phyloP scores from a whole-genome alignment of 2,329 filamentous ascomycete genomes.

The Tolypocladium endophyticum region DNA sequence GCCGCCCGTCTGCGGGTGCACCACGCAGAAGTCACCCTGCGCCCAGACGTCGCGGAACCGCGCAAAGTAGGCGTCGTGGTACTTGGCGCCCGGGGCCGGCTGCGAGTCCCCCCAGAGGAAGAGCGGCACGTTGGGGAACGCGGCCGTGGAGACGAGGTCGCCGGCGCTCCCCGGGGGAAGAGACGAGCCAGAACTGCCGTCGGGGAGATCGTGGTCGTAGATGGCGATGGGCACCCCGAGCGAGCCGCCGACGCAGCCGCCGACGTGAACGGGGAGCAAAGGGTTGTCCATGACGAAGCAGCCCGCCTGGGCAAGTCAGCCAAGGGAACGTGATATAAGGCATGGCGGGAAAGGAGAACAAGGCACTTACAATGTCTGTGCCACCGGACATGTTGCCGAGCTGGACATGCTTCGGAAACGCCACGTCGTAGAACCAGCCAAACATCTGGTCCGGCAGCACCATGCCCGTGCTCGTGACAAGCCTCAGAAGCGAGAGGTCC shows the following conservation, averaged over 20 bases:
- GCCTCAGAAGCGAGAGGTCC: slow-evolving; percentile 49
- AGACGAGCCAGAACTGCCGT: slow-evolving; percentile 28
- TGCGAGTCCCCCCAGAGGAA: slow-evolving; percentile 49
- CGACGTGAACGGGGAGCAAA: slow-evolving; percentile 53
- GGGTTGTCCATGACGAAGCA: slow-evolving; percentile 57
- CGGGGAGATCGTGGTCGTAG: slow-evolving; percentile 52
- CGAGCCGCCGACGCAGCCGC: slow-evolving; percentile 38
- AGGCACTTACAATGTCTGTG: slow-evolving; percentile 56
- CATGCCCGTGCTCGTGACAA: slow-evolving; percentile 70
- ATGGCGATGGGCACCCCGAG: slow-evolving; percentile 42
- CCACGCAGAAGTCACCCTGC: slow-evolving; percentile 68
- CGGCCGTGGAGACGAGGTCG: slow-evolving; percentile 59
- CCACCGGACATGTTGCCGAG: slow-evolving; percentile 67
- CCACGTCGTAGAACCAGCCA: slow-evolving; percentile 66
- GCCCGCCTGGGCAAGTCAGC: slow-evolving; percentile 29
- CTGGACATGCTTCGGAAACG: slow-evolving; percentile 57
- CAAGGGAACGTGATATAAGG: neutral
- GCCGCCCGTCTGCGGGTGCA: slow-evolving; percentile 57
- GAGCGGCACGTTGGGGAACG: slow-evolving; percentile 69
- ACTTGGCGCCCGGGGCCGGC: slow-evolving; percentile 42
- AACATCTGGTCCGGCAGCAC: slow-evolving; percentile 67
- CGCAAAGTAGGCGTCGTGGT: slow-evolving; percentile 49
- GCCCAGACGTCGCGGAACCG: slow-evolving; percentile 64
- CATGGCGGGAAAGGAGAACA: neutral
- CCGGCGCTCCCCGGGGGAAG: slow-evolving; percentile 54